Evolutionary conservation across 768 basidiomycete species (phyloP), one percentile per base, ranked within the genome.

Genomic region (Lactarius pseudohatsudake): DNA sequence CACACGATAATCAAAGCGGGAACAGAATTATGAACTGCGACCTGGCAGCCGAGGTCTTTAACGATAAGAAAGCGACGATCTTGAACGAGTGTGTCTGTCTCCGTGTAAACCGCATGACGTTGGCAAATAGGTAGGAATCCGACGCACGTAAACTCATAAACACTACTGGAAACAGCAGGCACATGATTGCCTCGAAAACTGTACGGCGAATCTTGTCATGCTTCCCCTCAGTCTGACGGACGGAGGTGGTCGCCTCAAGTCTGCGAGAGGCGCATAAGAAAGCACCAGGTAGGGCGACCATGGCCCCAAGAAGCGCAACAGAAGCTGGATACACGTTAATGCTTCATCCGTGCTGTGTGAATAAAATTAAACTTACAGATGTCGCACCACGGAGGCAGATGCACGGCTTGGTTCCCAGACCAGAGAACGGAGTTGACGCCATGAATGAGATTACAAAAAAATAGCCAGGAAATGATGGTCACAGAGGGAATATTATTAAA

Each of bases 301-400:
- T 71, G 11, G 70, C 65, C 2, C 68, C 70, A n/a, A 66, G 60
- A 18, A 69, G 68, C 30, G 69, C 59, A 26, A 63, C 56, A 36
- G 70, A 70, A 16, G 60, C 70, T 71, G 22, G 18, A 41, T 26
- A 20, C 4, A 28, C 38, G 16, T 71, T 28, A 64, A 63, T 40
- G 45, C n/a, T 11, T 30, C 2, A 30, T 62, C 15, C 20, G 56
- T 15, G 4, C 13, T 53, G 26, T 5, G 40, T 50, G 36, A 28
- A 28, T 4, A 50, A 38, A 56, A 58, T 26, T 4, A 53, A 15
- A 28, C 79, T 71, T 64, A 81, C 80, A 64, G 28, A 81, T 77
- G 65, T 81, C 80, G 65, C 80, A 80, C 76, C 77, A 81, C 8
- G 74, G 71, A 2, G 77, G 76, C 0, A 71, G 68, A 11, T 60